phyloP scores from a whole-genome alignment of 306 rosid genomes.

The Casuarina glauca region DNA sequence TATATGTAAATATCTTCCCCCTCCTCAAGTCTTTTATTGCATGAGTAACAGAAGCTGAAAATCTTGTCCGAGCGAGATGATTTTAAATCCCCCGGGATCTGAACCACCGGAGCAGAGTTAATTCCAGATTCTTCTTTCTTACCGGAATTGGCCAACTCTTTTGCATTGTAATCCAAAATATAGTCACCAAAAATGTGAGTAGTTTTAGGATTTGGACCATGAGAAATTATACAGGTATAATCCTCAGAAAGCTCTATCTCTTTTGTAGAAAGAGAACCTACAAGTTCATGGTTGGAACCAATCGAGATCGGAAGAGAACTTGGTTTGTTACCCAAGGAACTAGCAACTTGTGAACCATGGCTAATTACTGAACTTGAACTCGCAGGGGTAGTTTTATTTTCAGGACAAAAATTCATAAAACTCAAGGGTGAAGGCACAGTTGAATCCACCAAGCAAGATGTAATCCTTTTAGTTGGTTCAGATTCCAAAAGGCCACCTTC shows the following conservation, averaged over 20 bases:
- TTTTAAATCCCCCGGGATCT: slow-evolving; percentile 32
- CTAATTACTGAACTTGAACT: slow-evolving; percentile 30
- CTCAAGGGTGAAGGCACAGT: slow-evolving; percentile 36
- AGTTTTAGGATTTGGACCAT: slow-evolving; percentile 85
- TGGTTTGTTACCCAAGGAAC: slow-evolving; percentile 40
- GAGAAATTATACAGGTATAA: slow-evolving; percentile 90
- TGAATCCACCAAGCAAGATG: slow-evolving; percentile 43
- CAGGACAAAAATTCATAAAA: slow-evolving; percentile 30
- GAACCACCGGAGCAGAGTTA: slow-evolving; percentile 35
- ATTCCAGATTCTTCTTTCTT: slow-evolving; percentile 43
- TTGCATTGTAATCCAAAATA: slow-evolving; percentile 69
- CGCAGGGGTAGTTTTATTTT: slow-evolving; percentile 24
- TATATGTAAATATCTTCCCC: slow-evolving; percentile 42
- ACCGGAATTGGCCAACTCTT: slow-evolving; percentile 48
- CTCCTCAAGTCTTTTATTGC: slow-evolving; percentile 54
- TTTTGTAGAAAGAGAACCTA: slow-evolving; percentile 66
- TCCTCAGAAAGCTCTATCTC: slow-evolving; percentile 92
- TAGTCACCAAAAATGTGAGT: slow-evolving; percentile 88
- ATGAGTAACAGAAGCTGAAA: slow-evolving; percentile 47
- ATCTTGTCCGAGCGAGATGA: slow-evolving; percentile 25
- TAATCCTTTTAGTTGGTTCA: slow-evolving; percentile 29
- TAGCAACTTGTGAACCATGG: slow-evolving; percentile 29
- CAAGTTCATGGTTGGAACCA: slow-evolving; percentile 39
- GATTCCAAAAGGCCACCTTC: slow-evolving; percentile 33
- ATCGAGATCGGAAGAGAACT: slow-evolving; percentile 69